Percentiles rank a stretch among this genome's conserved stretches.
Evolutionary conservation across 2,329 filamentous ascomycete genomes (phyloP).

Genomic region (Zymoseptoria brevis): DNA sequence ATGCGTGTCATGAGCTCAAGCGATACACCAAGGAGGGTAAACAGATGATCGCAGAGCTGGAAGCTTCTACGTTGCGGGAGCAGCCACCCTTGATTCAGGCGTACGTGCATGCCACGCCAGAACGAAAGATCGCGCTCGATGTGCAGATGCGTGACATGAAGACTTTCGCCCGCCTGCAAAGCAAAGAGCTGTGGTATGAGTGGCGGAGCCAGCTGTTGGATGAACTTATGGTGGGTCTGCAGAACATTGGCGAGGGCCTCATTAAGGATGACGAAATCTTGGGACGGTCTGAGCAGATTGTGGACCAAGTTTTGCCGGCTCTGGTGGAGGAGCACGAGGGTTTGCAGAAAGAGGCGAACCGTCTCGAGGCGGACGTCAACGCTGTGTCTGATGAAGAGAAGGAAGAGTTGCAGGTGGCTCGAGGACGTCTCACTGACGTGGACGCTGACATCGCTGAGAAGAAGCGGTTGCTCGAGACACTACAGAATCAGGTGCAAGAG

Average conservation of each 20-base stretch:
- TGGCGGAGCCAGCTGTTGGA: constrained; percentile 88
- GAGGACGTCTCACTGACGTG: constrained; percentile 57
- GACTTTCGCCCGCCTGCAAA: constrained; percentile 77
- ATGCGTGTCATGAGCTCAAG: constrained; percentile 89
- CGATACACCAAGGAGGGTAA: constrained; percentile 93
- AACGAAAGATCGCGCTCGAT: constrained; percentile 82
- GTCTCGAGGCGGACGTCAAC: constrained; percentile 60
- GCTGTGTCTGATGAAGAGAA: constrained; percentile 75
- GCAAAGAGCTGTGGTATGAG: constrained; percentile 96
- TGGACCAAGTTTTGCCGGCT: constrained; percentile 60
- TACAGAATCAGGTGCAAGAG: constrained; percentile 59
- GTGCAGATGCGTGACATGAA: constrained; percentile 97
- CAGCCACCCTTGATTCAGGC: constrained; percentile 88
- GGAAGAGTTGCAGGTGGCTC: constrained; percentile 64
- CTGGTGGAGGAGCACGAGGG: constrained; percentile 54
- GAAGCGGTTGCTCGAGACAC: constrained; percentile 56
- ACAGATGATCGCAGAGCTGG: constrained; percentile 82
- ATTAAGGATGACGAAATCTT: constrained; percentile 61
- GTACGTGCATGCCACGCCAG: constrained; percentile 76
- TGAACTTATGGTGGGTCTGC: constrained; percentile 71
- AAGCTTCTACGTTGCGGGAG: constrained; percentile 77
- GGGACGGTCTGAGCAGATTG: constrained; percentile 57
- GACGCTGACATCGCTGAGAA: constrained; percentile 65
- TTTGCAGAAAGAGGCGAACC: constrained; percentile 55
- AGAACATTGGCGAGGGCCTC: constrained; percentile 70